These are phyloP conservation scores for Blastosporella zonata DNA, from an alignment of 1,284 basidiomycete species.

Conservation along the genomic window DNA sequence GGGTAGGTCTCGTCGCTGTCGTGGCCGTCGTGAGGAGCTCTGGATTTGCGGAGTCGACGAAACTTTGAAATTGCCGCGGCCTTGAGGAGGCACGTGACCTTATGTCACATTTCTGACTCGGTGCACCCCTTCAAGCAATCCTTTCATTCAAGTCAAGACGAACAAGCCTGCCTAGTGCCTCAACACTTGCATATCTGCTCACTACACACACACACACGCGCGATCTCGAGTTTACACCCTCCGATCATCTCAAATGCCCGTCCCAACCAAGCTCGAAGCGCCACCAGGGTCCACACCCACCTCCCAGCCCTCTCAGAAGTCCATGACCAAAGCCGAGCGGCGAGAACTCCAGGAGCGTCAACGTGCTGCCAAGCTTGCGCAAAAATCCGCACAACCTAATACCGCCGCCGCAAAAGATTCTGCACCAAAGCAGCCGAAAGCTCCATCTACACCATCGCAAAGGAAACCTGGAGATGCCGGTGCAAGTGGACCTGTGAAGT, in stretches of 20 bases:
- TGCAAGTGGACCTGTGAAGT: conserved; percentile 9
- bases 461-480: conserved; percentile 29
- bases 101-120: conserved; percentile 14
- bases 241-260: conserved; percentile 27
- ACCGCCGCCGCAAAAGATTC: conserved; percentile 10
- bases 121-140: conserved; percentile 8
- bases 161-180: not conserved
- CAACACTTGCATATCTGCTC: not conserved
- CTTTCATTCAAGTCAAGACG: not conserved
- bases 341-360: conserved; percentile 78
- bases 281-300: conserved; percentile 20
- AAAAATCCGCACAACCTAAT: conserved; percentile 28
- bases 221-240: not conserved
- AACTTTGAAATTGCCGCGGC: conserved; percentile 1
- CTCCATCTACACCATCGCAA: conserved; percentile 25
- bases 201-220: not conserved
- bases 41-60: conserved; percentile 3
- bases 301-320: conserved; percentile 53
- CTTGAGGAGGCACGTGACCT: conserved; percentile 15
- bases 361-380: conserved; percentile 64
- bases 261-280: conserved; percentile 29
- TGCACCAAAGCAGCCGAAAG: conserved; percentile 26
- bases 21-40: not conserved
- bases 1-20: conserved; percentile 6
- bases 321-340: conserved; percentile 76